These are phyloP conservation scores for Urochloa ruziziensis DNA, from an alignment of 176 grass and related monocot genomes.

Conservation along the genomic window DNA sequence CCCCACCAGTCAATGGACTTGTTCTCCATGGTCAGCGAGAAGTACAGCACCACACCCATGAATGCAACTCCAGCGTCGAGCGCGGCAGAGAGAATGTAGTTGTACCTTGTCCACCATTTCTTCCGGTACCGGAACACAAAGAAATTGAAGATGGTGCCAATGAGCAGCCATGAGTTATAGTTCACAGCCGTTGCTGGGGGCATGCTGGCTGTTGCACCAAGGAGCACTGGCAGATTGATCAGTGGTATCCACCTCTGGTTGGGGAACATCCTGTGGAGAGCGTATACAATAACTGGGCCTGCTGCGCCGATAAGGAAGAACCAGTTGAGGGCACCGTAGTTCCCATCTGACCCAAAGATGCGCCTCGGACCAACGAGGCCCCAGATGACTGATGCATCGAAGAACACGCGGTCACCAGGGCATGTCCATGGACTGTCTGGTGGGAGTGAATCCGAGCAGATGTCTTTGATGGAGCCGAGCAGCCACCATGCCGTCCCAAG, in stretches of 20 bases:
- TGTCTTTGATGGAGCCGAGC: conserved; percentile 55
- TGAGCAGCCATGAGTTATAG: conserved; percentile 67
- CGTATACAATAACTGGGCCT: conserved; percentile 64
- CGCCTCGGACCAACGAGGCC: conserved; percentile 54
- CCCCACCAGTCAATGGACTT: conserved; percentile 62
- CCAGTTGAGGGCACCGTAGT: conserved; percentile 65
- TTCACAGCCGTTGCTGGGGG: conserved; percentile 68
- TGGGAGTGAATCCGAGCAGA: conserved; percentile 51
- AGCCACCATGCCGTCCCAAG: conserved; percentile 72
- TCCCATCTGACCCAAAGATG: conserved; percentile 61
- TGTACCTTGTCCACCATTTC: conserved; percentile 86
- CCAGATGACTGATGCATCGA: conserved; percentile 86
- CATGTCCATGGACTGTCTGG: conserved; percentile 84
- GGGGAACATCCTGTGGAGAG: conserved; percentile 59
- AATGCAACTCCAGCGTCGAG: conserved; percentile 75
- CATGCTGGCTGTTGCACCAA: conserved; percentile 65
- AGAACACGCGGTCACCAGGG: conserved; percentile 66
- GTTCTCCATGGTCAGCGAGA: conserved; percentile 60
- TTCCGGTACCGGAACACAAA: conserved; percentile 69
- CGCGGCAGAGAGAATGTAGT: conserved; percentile 76
- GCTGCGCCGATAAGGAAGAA: conserved; percentile 64
- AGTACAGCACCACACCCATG: conserved; percentile 77
- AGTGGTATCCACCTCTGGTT: conserved; percentile 57
- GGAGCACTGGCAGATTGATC: conserved; percentile 82
- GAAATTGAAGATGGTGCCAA: conserved; percentile 81